Base-by-base conservation (phyloP, 768 basidiomycete species). In the Cyathus striatus region DNA sequence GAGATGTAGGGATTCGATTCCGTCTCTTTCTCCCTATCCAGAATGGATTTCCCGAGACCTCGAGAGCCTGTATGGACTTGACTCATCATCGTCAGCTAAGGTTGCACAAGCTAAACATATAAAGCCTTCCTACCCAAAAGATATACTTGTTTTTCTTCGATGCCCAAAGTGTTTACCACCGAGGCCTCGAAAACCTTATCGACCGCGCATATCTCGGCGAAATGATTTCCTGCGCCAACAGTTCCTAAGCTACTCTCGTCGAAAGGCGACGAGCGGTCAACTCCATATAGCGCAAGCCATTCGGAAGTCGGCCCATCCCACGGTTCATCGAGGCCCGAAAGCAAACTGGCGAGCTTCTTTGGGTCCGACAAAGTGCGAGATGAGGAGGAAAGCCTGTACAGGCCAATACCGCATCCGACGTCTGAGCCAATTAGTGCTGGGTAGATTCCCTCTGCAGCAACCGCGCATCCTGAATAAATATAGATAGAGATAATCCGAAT, bases 361-460 rank as follows among this genome's bases (percentile, higher is more conserved):
- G 64, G 60, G 42, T 59, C 58, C 0, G 51, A 34, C 10, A 40
- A 39, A 17, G 60, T 50, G 38, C 52, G 55, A 6, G 56, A 49
- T 17, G 55, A 59, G 5, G 58, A 21, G 18, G 57, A 57, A 12
- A 66, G 38, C 33, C 56, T 54, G 45, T 66, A 68, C 5, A 70
- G 41, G 1, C 61, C 61, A 25, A 68, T 66, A 22, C 63, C 67
- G 47, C 66, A 70, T 7, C 66, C 66, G 27, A 66, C 60, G 44
- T 68, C 67, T 2, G 60, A 62, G 21, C 65, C 65, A 26, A 70
- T 66, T 26, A 68, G 53, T 13, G 67, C 64, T 22, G 68, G 66
- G 41, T 65, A 68, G 33, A 68, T 52, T 16, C 64, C 66, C 23
- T 67, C 58, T 14, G 60, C 48, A n/a, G 56, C 58, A 39, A 64